A percentile compares a stretch with the other conserved stretches of the same genome.
These are phyloP conservation scores for Ananas comosus DNA, from an alignment of 176 grass and related monocot genomes.

Conservation along the genomic window DNA sequence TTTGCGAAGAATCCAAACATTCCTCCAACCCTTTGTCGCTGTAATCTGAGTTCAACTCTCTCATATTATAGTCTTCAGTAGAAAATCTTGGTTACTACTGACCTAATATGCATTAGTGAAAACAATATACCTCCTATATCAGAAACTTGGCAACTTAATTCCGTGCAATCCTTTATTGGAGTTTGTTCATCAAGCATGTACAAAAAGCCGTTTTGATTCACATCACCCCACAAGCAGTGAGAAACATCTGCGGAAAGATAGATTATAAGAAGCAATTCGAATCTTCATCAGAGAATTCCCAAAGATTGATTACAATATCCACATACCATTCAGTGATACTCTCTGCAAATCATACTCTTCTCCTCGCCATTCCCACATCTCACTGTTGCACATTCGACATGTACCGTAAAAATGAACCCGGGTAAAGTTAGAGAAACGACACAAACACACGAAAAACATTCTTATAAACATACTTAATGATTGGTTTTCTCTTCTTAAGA, in stretches of 20 bases:
- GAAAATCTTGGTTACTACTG: neutral
- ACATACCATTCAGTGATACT: slow-evolving; percentile 51
- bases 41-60: slow-evolving; percentile 34
- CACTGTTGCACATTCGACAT: slow-evolving; percentile 45
- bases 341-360: slow-evolving; percentile 58
- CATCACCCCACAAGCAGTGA: slow-evolving; percentile 53
- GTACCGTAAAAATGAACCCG: no score
- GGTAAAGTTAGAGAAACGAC: no score
- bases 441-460: neutral
- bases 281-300: neutral
- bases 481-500: no score
- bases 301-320: neutral
- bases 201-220: slow-evolving; percentile 42
- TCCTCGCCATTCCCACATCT: slow-evolving; percentile 67
- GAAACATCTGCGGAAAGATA: slow-evolving; percentile 33
- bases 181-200: slow-evolving; percentile 79
- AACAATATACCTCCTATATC: slow-evolving; percentile 47
- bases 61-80: neutral
- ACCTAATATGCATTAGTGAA: neutral
- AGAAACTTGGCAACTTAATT: slow-evolving; percentile 44
- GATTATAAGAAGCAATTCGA: neutral
- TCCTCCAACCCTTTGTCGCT: slow-evolving; percentile 48
- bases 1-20: slow-evolving; percentile 61
- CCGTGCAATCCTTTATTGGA: slow-evolving; percentile 90
- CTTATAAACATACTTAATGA: no score